These are phyloP conservation scores for Fraxinus platypoda DNA, from an alignment of 305 asterid species.

Conservation along the genomic window DNA sequence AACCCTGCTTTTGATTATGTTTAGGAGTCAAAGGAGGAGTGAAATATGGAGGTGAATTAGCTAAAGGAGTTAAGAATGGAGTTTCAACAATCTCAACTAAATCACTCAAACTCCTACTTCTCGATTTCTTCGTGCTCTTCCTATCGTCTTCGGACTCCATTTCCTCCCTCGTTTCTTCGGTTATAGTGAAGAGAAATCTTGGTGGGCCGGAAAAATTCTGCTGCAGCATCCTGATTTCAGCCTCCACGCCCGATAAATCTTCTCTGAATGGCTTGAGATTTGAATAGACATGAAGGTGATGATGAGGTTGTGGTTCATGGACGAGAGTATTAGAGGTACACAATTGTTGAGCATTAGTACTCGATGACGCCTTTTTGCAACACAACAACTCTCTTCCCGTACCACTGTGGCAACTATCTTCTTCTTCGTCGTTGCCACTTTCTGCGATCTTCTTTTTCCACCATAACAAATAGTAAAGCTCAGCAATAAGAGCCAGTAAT, in stretches of 20 bases:
- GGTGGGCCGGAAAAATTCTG: conserved; percentile 39
- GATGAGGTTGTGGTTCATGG: conserved; percentile 44
- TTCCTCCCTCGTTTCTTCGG: conserved; percentile 73
- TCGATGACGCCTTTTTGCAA: conserved; percentile 32
- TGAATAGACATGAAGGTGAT: conserved; percentile 27
- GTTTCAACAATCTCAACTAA: conserved; percentile 48
- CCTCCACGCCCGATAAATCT: conserved; percentile 15
- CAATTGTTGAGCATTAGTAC: conserved; percentile 28
- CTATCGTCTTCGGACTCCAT: conserved; percentile 72
- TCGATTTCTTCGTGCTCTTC: conserved; percentile 33
- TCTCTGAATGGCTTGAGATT: conserved; percentile 36
- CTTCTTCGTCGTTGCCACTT: conserved; percentile 27
- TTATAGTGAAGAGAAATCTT: conserved; percentile 69
- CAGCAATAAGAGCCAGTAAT: conserved; percentile 59
- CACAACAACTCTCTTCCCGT: conserved; percentile 30
- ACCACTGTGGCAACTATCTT: conserved; percentile 22
- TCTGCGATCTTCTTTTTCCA: conserved; percentile 45
- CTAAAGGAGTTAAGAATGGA: conserved; percentile 57
- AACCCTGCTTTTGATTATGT: not conserved
- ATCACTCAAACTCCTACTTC: conserved; percentile 54
- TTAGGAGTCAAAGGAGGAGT: conserved; percentile 77
- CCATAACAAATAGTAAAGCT: conserved; percentile 56
- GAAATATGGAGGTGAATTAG: conserved; percentile 52
- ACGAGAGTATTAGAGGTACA: conserved; percentile 41
- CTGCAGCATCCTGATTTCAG: conserved; percentile 30